Base-by-base conservation (phyloP, 257 asterid genomes). In the Solanum chilense region DNA sequence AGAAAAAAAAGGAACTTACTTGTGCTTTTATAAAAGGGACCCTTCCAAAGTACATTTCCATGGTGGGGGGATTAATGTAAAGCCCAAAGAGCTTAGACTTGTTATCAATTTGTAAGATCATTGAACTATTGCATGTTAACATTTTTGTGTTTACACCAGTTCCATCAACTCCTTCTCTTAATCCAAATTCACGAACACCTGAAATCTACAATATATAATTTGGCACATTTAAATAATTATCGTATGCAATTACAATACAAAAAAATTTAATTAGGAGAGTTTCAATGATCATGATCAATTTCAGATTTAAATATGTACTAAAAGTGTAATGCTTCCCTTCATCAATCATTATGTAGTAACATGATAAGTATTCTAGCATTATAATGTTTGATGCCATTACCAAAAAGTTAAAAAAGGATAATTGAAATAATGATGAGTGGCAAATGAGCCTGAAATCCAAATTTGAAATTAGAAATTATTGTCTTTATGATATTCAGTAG, bases 131-230 rank as follows among this genome's bases (percentile, higher is more conserved):
- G 98, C 95, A 93, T 82, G 91, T 94, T 3, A 95, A 88, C 31
- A 96, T 85, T 88, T 95, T 94, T 56, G 98, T 94, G 12, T 92
- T 85, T 9, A 96, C 99, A 13, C 99, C 99, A 6, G 98, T 91
- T 5, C 68, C 88, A 88, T 96, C 99, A 71, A 95, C 94, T 78
- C 99, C 98, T 58, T 96, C 98, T 1, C 91, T 93, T 78, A 96
- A 88, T 87, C 91, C 90, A 71, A 93, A 94, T 39, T 92, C 89
- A 16, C 88, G 87, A 70, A 95, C 78, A 82, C 94, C 86, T 37
- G 90, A 92, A 15, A 96, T 82, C 97, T 96, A 92, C 86, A 87
- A 33, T 3, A 37, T 6, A 37, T 37, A 25, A 42, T 12, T 44
- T 70, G 56, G 23, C 27, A 33, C 18, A 82, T 31, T 9, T 21